Evolutionary conservation across 768 basidiomycete species (phyloP).

Genomic region (Kwoniella heveanensis): DNA sequence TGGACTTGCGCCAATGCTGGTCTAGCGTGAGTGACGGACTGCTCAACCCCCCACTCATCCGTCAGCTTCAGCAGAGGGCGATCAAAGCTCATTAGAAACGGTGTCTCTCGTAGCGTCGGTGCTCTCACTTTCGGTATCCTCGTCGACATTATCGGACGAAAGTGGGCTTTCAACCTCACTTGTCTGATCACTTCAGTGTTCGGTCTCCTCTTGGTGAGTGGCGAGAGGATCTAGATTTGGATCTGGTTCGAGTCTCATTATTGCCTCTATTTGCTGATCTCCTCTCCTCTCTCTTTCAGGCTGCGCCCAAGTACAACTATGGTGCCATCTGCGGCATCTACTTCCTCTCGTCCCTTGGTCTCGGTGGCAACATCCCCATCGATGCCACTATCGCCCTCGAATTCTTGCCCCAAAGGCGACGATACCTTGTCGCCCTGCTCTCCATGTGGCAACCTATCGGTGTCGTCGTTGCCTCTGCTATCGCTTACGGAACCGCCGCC

Average conservation of each 20-base stretch:
- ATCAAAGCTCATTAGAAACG: too few relatives aligned
- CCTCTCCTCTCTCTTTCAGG: conserved; percentile 18
- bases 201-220: conserved; percentile 49
- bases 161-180: conserved; percentile 58
- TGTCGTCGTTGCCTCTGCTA: conserved; percentile 61
- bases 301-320: conserved; percentile 57
- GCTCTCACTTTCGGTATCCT: conserved; percentile 54
- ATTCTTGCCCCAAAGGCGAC: conserved; percentile 45
- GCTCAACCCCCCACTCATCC: too few relatives aligned
- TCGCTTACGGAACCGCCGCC: conserved; percentile 65
- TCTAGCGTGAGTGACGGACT: conserved; percentile 30
- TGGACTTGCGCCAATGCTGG: conserved; percentile 55
- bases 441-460: conserved; percentile 60
- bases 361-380: conserved; percentile 58
- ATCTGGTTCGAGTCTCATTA: too few relatives aligned
- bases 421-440: conserved; percentile 62
- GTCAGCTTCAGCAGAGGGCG: too few relatives aligned
- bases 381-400: conserved; percentile 56
- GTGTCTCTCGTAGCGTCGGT: conserved; percentile 36
- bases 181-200: conserved; percentile 57
- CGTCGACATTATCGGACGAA: conserved; percentile 55
- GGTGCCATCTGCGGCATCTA: conserved; percentile 55
- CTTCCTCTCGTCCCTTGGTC: conserved; percentile 48
- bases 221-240: not conserved
- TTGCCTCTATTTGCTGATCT: not conserved